Base-by-base conservation (phyloP, 495 filamentous ascomycete species). In the Penicillium roqueforti region DNA sequence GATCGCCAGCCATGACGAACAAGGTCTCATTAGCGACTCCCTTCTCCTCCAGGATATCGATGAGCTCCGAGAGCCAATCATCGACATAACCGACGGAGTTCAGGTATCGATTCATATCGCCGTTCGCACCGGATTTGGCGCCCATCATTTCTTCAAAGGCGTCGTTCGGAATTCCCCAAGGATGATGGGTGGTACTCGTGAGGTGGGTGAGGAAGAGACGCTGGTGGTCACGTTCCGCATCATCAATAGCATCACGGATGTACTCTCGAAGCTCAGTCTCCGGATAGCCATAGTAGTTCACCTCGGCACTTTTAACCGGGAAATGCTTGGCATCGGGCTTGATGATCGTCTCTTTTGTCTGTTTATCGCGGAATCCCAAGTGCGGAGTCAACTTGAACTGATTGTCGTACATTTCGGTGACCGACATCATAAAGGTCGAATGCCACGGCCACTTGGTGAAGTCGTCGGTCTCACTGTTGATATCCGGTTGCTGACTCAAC, bases 221-320 rank as follows among this genome's bases (percentile, higher is more conserved):
- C 32, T 67, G 59, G 42, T 76, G 66, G 38, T 71, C 68, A 22
- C 53, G 46, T 50, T 78, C 72, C 0, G 77, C 76, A 3, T 69
- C 61, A 23, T 72, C 68, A 41, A 80, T 75, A 5, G 75, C 64
- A 54, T 80, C 76, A 6, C 71, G 64, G 31, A 80, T 66, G 48
- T 80, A 79, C 5, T 74, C 73, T 11, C 68, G 58, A 0, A 80
- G 61, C 39, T 72, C 70, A 0, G 63, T 69, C 54, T 80, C 77
- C 4, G 72, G 61, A 29, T 77, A 79, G 7, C 75, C 77, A 51
- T 78, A 80, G 61, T 79, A 80, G 45, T 80, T 80, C 16, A 74
- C 52, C 51, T 78, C 73, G 26, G 65, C 53, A 19, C 63, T 58
- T n/a, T 65, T 68, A 0, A 70, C 59, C 0, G 69, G 68, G 50